Conservation (phyloP, 2,329 filamentous ascomycete species). For the Scedosporium aurantiacum region DNA sequence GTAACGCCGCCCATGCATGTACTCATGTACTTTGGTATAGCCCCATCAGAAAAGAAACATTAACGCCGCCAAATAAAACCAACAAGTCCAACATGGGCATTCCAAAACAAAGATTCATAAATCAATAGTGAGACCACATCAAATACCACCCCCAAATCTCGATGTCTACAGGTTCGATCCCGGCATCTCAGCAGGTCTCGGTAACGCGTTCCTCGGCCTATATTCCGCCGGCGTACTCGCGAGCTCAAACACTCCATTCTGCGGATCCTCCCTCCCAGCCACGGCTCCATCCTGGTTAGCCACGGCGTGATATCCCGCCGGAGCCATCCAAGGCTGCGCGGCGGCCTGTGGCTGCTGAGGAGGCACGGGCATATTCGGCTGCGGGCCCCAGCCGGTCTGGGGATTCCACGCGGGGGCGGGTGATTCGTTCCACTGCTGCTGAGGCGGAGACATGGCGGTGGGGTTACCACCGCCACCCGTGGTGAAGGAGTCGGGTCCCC, state of each 20-base stretch:
- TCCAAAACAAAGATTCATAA: no score
- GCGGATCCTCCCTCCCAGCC: background rate
- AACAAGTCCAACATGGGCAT: no score
- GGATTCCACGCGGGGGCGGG: background rate
- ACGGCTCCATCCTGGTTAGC: background rate
- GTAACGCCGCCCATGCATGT: no score
- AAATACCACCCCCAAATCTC: background rate
- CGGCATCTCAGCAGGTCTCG: constrained; percentile 1
- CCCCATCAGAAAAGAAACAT: no score
- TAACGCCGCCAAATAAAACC: no score
- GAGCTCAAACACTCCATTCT: constrained; percentile 2
- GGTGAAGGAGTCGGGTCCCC: constrained; percentile 4
- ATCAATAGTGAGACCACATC: no score
- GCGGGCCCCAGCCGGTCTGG: background rate
- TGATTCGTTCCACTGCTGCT: background rate
- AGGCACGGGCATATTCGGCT: background rate
- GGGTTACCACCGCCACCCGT: background rate
- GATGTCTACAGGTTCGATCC: background rate
- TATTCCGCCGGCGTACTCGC: constrained; percentile 1
- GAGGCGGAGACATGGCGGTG: background rate
- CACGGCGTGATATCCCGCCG: background rate
- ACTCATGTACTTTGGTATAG: no score
- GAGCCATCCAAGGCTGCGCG: background rate
- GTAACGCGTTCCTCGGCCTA: background rate
- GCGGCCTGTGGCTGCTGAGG: background rate